Conservation (phyloP, 1,284 basidiomycete species). For the Hortiboletus rubellus region DNA sequence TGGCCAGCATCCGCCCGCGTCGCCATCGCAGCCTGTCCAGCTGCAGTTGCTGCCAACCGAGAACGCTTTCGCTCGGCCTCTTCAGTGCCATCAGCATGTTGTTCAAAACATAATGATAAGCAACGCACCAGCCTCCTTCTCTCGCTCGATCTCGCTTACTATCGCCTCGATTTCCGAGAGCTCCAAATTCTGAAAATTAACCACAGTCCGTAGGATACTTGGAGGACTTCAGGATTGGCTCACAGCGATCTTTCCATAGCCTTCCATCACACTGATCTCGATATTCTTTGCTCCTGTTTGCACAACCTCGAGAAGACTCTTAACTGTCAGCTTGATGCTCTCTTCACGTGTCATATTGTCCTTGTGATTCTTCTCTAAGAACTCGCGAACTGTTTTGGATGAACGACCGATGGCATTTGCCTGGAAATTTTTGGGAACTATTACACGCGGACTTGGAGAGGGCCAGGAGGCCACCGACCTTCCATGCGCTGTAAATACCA, state of each 20-base stretch:
- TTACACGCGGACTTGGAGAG: neutral
- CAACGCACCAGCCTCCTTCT: slow-evolving; percentile 87
- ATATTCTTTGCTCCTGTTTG: slow-evolving; percentile 99
- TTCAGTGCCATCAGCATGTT: slow-evolving; percentile 78
- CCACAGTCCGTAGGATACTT: slow-evolving; percentile 2
- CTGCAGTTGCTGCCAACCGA: slow-evolving; percentile 63
- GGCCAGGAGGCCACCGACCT: slow-evolving; percentile 53
- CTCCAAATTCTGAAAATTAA: slow-evolving; percentile 67
- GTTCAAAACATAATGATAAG: slow-evolving; percentile 42
- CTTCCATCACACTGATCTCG: slow-evolving; percentile 95
- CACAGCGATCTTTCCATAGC: slow-evolving; percentile 88
- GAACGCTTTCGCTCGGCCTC: slow-evolving; percentile 92
- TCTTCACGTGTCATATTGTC: slow-evolving; percentile 88
- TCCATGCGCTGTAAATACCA: slow-evolving; percentile 99
- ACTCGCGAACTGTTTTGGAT: slow-evolving; percentile 98
- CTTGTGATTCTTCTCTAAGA: slow-evolving; percentile 97
- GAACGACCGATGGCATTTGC: slow-evolving; percentile 98
- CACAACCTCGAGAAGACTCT: slow-evolving; percentile 96
- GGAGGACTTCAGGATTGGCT: slow-evolving; percentile 31
- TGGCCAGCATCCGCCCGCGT: slow-evolving; percentile 50
- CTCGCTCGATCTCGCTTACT: slow-evolving; percentile 88
- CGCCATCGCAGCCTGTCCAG: slow-evolving; percentile 83
- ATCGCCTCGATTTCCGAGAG: slow-evolving; percentile 87
- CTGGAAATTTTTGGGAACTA: slow-evolving; percentile 41
- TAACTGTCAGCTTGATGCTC: slow-evolving; percentile 93